Evolutionary conservation across 1,284 basidiomycete genomes (phyloP).

Genomic region (Agaricales sp.): DNA sequence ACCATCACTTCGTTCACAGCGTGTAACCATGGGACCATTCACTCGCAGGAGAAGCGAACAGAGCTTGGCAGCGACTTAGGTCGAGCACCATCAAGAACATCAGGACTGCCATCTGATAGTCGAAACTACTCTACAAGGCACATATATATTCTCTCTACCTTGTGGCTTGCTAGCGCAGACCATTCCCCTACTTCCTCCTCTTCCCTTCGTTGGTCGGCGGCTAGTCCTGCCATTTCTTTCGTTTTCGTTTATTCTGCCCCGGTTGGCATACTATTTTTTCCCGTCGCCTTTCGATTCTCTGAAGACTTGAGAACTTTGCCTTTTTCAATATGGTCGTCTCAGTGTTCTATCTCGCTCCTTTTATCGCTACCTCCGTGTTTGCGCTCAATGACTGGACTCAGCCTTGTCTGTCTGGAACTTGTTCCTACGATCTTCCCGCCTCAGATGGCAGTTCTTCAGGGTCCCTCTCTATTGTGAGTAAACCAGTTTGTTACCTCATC

Average conservation of each 20-base stretch:
- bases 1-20: too few species aligned
- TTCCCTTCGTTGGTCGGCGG: neutral
- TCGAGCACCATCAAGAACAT: too few species aligned
- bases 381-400: slow-evolving; percentile 15
- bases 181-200: too few species aligned
- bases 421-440: slow-evolving; percentile 13
- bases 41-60: too few species aligned
- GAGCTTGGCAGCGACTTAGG: too few species aligned
- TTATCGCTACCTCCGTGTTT: slow-evolving; percentile 1
- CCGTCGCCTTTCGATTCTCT: neutral
- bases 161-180: too few species aligned
- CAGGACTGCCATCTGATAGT: too few species aligned
- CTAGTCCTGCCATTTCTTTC: slow-evolving; percentile 3
- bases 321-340: slow-evolving; percentile 2
- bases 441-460: slow-evolving; percentile 20
- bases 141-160: too few species aligned
- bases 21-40: too few species aligned
- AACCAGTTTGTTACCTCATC: neutral
- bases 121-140: too few species aligned
- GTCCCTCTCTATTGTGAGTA: slow-evolving; percentile 27
- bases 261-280: slow-evolving; percentile 8
- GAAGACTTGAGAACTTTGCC: neutral
- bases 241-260: slow-evolving; percentile 6
- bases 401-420: slow-evolving; percentile 14
- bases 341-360: slow-evolving; percentile 1